A percentile compares a stretch with the other conserved stretches of the same genome.
These are phyloP conservation scores for Ophiosphaerella korrae DNA, from an alignment of 2,329 filamentous ascomycete species.

Conservation along the genomic window DNA sequence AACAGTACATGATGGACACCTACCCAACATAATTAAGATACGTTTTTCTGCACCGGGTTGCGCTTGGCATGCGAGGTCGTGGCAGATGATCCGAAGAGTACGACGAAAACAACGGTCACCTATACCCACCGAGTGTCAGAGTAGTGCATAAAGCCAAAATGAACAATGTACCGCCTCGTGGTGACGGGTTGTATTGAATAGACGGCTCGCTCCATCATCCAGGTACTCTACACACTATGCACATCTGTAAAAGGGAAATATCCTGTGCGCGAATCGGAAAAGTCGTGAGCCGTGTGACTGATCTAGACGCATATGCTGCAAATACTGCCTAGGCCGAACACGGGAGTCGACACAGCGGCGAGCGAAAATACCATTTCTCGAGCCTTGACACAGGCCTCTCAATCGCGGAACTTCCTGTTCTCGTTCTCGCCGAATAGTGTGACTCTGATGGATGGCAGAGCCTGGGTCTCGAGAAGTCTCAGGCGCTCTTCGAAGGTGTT, in stretches of 20 bases:
- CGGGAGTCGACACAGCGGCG: background rate
- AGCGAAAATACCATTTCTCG: no score
- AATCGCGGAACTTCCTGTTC: conserved; percentile 96
- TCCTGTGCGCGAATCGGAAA: conserved; percentile 3
- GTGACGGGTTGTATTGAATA: conserved; percentile 10
- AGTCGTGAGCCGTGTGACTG: background rate
- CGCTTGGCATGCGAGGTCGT: background rate
- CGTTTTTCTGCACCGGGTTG: no score
- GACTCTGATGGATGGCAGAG: conserved; percentile 81
- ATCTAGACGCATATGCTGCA: background rate
- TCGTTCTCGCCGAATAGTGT: conserved; percentile 92
- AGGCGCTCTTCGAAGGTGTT: conserved; percentile 96
- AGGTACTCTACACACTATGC: conserved; percentile 17
- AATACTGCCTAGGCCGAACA: background rate
- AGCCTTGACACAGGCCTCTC: conserved; percentile 30
- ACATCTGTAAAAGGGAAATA: conserved; percentile 3
- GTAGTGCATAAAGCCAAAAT: background rate
- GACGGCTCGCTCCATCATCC: conserved; percentile 14
- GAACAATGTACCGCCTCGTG: background rate
- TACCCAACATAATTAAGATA: no score
- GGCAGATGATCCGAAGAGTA: background rate
- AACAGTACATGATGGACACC: no score
- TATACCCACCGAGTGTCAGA: no score
- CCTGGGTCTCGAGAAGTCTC: conserved; percentile 80
- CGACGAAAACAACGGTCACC: no score